Base-by-base conservation (phyloP, 2,329 filamentous ascomycete species). In the Scopulariopsis brevicaulis region DNA sequence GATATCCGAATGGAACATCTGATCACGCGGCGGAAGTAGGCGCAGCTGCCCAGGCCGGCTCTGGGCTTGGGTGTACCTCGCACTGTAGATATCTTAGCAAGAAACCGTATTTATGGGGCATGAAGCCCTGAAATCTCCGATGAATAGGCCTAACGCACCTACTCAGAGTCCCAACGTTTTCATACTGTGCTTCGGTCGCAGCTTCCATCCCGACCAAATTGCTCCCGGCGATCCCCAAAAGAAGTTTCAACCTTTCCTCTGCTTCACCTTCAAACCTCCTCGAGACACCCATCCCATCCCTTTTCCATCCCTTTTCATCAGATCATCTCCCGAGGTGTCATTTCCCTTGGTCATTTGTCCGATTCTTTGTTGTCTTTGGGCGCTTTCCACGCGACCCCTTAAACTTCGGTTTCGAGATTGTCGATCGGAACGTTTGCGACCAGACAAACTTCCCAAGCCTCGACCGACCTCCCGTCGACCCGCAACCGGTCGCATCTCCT, bases 161-260 rank as follows among this genome's bases (percentile, higher is more conserved):
- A n/a, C 15, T 14, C 7, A 18, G 18, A 8, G 15, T 46, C 15
- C 7, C 15, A 3, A 18, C 6, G 3, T 56, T 32, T 48, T 34
- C 37, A 28, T 43, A 56, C 54, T 48, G 54, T 56, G 22, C 25
- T 46, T 18, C 15, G 18, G 18, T 8, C 20, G 46, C 6, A 50
- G n/a, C 46, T 50, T 11, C 46, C 22, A 20, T 50, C 50, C 43
- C 53, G 55, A 40, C 55, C 55, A 53, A 53, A 57, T 43, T 34
- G 18, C 48, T 50, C 14, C 37, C 35, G 55, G 55, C 50, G 55
- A 56, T 56, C 55, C 40, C 70, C 52, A 70, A 20, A 32, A 54
- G 32, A 58, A 58, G 56, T 58, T 58, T 58, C 56, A 58, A 58
- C 51, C 22, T 48, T 50, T 54, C 52, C 32, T 34, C 22, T 35